phyloP scores from a whole-genome alignment of 805 yeast genomes.

The Candida odintsovae region DNA sequence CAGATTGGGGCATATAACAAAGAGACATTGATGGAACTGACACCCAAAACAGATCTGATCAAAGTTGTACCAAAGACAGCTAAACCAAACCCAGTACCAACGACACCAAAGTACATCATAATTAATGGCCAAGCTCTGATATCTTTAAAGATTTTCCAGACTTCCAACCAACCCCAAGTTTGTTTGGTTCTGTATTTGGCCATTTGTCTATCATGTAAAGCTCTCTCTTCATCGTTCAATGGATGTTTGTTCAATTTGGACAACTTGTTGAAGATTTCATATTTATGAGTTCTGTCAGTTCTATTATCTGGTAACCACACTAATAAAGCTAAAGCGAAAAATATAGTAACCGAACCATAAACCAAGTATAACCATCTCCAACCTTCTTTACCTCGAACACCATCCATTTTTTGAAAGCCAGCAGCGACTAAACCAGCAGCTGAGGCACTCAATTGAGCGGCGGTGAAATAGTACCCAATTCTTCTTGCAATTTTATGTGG shows the following conservation, averaged over 20 bases:
- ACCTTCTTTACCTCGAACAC: constrained; percentile 62
- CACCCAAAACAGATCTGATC: constrained; percentile 53
- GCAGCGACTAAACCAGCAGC: constrained; percentile 84
- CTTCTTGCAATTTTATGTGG: constrained; percentile 67
- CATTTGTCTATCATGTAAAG: constrained; percentile 58
- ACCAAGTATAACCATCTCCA: constrained; percentile 84
- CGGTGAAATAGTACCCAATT: constrained; percentile 86
- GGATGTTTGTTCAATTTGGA: constrained; percentile 32
- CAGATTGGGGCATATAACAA: constrained; percentile 85
- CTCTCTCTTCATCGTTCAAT: constrained; percentile 45
- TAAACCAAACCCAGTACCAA: constrained; percentile 84
- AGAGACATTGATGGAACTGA: constrained; percentile 62
- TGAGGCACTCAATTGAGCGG: constrained; percentile 89
- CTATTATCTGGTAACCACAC: constrained; percentile 79
- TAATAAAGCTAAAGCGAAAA: constrained; percentile 54
- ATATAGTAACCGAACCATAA: constrained; percentile 66
- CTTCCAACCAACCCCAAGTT: constrained; percentile 57
- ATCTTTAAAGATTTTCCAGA: constrained; percentile 51
- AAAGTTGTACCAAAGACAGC: constrained; percentile 83
- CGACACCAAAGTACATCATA: constrained; percentile 89
- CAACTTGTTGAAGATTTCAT: constrained; percentile 10
- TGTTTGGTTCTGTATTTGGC: constrained; percentile 39
- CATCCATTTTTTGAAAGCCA: constrained; percentile 82
- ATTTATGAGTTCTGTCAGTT: constrained; percentile 10
- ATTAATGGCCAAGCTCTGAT: constrained; percentile 72